Percentiles rank a stretch among this genome's conserved stretches.
phyloP scores from a whole-genome alignment of 2,329 filamentous ascomycete genomes.

The Neurospora crassa region DNA sequence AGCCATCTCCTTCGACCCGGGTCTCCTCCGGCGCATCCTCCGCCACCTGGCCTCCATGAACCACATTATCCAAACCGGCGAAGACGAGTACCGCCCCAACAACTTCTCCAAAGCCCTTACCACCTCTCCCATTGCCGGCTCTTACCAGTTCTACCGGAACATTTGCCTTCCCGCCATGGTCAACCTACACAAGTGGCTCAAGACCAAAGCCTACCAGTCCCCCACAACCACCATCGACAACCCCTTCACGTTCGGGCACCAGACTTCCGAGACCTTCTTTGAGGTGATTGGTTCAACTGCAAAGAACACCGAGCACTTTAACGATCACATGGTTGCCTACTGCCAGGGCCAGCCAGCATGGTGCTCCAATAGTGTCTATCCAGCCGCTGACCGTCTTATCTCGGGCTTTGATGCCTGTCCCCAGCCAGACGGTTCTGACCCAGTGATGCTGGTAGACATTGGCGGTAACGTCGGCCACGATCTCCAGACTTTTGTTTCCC shows the following conservation, averaged over 20 bases:
- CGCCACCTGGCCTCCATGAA: neutral
- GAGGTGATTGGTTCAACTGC: neutral
- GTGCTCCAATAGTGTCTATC: neutral
- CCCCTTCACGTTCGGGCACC: neutral
- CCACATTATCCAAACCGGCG: neutral
- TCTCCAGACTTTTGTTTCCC: constrained; percentile 9
- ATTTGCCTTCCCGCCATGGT: neutral
- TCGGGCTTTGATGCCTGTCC: neutral
- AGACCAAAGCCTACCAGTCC: neutral
- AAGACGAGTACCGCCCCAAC: neutral
- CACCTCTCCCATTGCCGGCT: neutral
- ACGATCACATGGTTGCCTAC: neutral
- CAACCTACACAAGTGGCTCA: neutral
- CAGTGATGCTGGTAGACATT: constrained; percentile 11
- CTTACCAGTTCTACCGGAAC: neutral
- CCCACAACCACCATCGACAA: neutral
- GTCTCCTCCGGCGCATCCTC: constrained; percentile 1
- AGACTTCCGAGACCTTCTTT: neutral
- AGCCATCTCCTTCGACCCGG: neutral
- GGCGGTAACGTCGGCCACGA: constrained; percentile 16
- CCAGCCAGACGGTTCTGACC: neutral
- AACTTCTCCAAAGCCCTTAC: constrained; percentile 1
- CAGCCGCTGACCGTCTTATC: neutral
- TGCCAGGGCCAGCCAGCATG: neutral
- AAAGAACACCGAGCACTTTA: neutral